phyloP scores from a whole-genome alignment of 1,139 yeast genomes.

The Sugiyamaella castrensis region DNA sequence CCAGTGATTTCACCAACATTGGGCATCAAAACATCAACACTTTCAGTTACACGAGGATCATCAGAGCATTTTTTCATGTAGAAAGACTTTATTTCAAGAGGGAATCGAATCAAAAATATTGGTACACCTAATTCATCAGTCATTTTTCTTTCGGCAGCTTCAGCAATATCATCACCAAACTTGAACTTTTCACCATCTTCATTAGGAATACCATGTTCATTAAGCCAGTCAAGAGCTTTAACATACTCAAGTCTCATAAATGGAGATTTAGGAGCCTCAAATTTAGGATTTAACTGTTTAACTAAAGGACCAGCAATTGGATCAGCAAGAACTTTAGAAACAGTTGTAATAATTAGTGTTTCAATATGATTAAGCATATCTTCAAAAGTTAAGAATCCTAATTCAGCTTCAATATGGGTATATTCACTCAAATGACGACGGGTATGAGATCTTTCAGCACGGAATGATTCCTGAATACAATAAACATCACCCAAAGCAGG shows the following conservation, averaged over 20 bases:
- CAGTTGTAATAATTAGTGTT: constrained; percentile 63
- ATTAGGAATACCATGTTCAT: constrained; percentile 89
- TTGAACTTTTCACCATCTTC: constrained; percentile 90
- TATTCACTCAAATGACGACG: constrained; percentile 97
- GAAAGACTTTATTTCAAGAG: constrained; percentile 94
- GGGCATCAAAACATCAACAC: constrained; percentile 98
- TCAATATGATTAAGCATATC: constrained; percentile 86
- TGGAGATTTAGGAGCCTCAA: constrained; percentile 77
- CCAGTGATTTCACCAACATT: constrained; percentile 98
- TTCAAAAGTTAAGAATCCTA: constrained; percentile 81
- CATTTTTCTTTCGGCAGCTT: constrained; percentile 99
- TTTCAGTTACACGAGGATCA: constrained; percentile 93
- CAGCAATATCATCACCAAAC: constrained; percentile 99
- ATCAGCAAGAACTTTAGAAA: constrained; percentile 77
- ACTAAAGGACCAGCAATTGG: constrained; percentile 89
- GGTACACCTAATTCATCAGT: constrained; percentile 93
- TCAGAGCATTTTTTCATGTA: constrained; percentile 93
- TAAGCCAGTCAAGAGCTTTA: constrained; percentile 92
- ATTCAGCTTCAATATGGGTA: constrained; percentile 94
- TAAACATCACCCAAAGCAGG: constrained; percentile 96
- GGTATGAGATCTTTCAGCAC: constrained; percentile 98
- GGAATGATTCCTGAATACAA: constrained; percentile 97
- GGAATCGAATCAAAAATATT: constrained; percentile 88
- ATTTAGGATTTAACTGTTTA: constrained; percentile 88
- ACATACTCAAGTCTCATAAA: constrained; percentile 89